Percentiles rank a stretch among this genome's conserved stretches.
Conservation (phyloP, 345 rosid species). For the Zanthoxylum bungeanum region DNA sequence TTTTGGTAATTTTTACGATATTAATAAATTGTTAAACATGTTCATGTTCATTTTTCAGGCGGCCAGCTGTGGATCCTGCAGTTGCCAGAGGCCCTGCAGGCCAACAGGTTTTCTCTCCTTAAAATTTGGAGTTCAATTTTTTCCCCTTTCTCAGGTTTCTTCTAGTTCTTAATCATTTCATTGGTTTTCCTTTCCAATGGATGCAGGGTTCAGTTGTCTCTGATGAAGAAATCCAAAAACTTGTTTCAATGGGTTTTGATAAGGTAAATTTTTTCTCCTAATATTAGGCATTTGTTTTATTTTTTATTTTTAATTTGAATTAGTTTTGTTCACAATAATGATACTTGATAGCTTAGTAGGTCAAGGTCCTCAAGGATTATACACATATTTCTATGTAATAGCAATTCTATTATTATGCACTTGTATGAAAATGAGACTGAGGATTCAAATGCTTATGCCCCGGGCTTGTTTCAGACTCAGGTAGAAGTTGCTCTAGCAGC, state of each 20-base stretch:
- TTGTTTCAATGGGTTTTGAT: constrained; percentile 91
- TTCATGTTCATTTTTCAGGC: constrained; percentile 29
- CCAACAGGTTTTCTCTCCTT: constrained; percentile 43
- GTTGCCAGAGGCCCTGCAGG: constrained; percentile 29
- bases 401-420: not conserved
- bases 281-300: not conserved
- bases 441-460: constrained; percentile 4
- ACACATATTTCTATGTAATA: not conserved
- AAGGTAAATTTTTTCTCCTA: constrained; percentile 39
- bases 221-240: constrained; percentile 73
- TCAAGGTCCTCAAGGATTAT: not conserved
- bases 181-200: constrained; percentile 10
- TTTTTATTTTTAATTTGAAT: not conserved
- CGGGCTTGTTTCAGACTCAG: constrained; percentile 63
- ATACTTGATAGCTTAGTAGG: not conserved
- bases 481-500: constrained; percentile 97
- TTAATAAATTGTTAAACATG: not conserved
- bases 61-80: constrained; percentile 21
- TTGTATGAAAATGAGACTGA: not conserved
- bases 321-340: not conserved
- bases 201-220: constrained; percentile 48
- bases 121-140: not conserved
- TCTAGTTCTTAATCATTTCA: constrained; percentile 1
- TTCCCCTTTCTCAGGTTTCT: not conserved
- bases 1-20: not conserved